Conservation (phyloP, 192 early-diverging fungal genomes). For the Backusella sp. region DNA sequence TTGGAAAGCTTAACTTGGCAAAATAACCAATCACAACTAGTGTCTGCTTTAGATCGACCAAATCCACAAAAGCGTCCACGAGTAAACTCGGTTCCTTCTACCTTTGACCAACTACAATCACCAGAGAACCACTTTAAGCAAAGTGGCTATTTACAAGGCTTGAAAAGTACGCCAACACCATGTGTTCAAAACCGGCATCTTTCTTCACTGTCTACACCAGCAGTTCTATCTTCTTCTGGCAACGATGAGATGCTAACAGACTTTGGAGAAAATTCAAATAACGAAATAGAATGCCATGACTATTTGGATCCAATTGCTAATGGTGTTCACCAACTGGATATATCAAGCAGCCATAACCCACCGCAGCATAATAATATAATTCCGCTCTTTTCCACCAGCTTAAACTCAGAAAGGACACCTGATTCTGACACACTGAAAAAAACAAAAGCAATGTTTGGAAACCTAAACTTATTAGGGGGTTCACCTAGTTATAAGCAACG, state of each 20-base stretch:
- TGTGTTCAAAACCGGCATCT: not conserved
- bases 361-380: slow-evolving; percentile 16
- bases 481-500: slow-evolving; percentile 74
- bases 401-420: not conserved
- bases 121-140: not conserved
- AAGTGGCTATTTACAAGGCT: not conserved
- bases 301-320: slow-evolving; percentile 17
- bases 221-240: not conserved
- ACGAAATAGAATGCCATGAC: not conserved
- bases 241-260: not conserved
- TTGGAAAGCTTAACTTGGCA: slow-evolving; percentile 3
- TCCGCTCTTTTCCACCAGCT: slow-evolving; percentile 1
- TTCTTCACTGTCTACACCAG: not conserved
- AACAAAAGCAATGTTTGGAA: slow-evolving; percentile 44
- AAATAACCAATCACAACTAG: not conserved
- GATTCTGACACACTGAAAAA: slow-evolving; percentile 31
- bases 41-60: not conserved
- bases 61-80: slow-evolving; percentile 15
- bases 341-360: slow-evolving; percentile 4
- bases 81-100: slow-evolving; percentile 25
- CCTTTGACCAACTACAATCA: slow-evolving; percentile 18
- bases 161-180: not conserved
- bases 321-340: slow-evolving; percentile 20
- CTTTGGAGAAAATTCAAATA: not conserved
- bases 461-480: slow-evolving; percentile 65